Evolutionary conservation across 2,329 filamentous ascomycete genomes (phyloP).

Genomic region (Thelonectria blattea): DNA sequence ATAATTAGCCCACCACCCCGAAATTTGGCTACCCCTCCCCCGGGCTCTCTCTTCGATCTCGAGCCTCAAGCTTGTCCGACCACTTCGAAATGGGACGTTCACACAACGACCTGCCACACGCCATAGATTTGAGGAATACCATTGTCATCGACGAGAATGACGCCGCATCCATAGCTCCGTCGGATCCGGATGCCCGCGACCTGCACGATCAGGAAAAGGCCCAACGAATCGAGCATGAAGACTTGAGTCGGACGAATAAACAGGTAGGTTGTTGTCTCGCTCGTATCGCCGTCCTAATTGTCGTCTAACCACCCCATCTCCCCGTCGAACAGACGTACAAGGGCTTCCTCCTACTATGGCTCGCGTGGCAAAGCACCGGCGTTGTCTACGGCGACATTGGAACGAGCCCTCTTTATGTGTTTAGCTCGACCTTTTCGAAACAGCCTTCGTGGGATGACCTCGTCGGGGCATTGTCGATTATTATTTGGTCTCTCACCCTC

Average conservation of each 20-base stretch:
- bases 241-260: slow-evolving; percentile 37
- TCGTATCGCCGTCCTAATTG: slow-evolving; percentile 2
- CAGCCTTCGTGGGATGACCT: slow-evolving; percentile 64
- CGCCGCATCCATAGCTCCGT: slow-evolving; percentile 32
- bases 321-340: slow-evolving; percentile 33
- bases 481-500: slow-evolving; percentile 72
- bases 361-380: slow-evolving; percentile 69
- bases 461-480: slow-evolving; percentile 69
- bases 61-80: slow-evolving; percentile 26
- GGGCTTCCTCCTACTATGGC: slow-evolving; percentile 45
- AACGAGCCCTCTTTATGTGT: slow-evolving; percentile 72
- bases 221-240: slow-evolving; percentile 39
- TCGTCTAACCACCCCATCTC: slow-evolving; percentile 14
- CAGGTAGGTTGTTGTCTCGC: slow-evolving; percentile 30
- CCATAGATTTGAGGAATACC: slow-evolving; percentile 36
- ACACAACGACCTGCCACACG: slow-evolving; percentile 33
- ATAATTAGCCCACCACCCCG: slow-evolving; percentile 29
- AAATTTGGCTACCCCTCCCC: slow-evolving; percentile 16
- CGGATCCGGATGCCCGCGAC: slow-evolving; percentile 37
- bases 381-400: slow-evolving; percentile 76
- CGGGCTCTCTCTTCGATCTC: slow-evolving; percentile 4
- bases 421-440: slow-evolving; percentile 68
- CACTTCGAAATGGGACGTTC: slow-evolving; percentile 34
- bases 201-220: slow-evolving; percentile 39
- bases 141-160: slow-evolving; percentile 28